Evolutionary conservation across 2,329 filamentous ascomycete genomes (phyloP).

Genomic region (Cryphonectria nitschkei): DNA sequence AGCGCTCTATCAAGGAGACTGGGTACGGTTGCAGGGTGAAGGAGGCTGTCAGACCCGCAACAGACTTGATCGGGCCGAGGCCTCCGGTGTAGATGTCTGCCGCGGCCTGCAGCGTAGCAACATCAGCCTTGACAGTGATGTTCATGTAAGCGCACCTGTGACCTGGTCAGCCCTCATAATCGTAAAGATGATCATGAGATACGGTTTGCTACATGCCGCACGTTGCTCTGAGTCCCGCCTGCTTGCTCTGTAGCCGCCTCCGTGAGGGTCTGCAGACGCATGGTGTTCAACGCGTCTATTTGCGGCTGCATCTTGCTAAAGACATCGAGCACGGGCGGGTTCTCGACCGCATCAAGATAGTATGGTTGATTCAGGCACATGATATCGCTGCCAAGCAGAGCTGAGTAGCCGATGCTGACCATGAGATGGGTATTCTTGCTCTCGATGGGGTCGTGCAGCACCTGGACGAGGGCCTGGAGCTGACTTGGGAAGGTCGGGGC

Average conservation of each 20-base stretch:
- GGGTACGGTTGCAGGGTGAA: conserved; percentile 16
- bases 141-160: conserved; percentile 21
- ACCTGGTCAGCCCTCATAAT: too few relatives aligned
- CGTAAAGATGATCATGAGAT: too few relatives aligned
- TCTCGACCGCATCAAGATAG: background rate
- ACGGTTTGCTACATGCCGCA: too few relatives aligned
- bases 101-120: conserved; percentile 8
- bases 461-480: conserved; percentile 31
- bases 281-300: conserved; percentile 16
- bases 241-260: conserved; percentile 13
- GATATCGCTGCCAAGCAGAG: conserved; percentile 23
- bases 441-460: conserved; percentile 31
- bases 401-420: conserved; percentile 30
- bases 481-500: conserved; percentile 31
- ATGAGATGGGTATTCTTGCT: conserved; percentile 33
- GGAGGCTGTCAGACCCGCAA: background rate
- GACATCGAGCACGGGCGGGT: conserved; percentile 21
- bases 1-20: background rate
- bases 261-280: background rate
- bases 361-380: conserved; percentile 29
- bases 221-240: background rate
- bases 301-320: conserved; percentile 26
- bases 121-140: conserved; percentile 18
- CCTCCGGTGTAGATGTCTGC: conserved; percentile 4
- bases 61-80: background rate